These are phyloP conservation scores for Ottelia alismoides DNA, from an alignment of 106 monocot genomes.

Conservation along the genomic window DNA sequence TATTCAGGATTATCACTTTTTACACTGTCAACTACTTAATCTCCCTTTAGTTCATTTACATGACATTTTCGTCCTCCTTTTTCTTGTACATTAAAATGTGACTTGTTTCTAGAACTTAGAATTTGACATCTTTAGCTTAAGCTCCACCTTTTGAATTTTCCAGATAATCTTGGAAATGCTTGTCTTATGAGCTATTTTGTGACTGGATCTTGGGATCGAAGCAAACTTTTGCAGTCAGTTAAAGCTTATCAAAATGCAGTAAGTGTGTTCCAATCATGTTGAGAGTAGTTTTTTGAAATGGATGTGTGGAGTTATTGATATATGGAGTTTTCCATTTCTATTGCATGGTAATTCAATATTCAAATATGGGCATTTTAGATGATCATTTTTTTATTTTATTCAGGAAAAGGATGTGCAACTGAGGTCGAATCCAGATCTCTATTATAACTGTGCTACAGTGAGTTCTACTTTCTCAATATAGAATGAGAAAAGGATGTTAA, in stretches of 20 bases:
- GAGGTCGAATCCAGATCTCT: constrained; percentile 78
- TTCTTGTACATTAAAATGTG: constrained; percentile 3
- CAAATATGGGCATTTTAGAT: background rate
- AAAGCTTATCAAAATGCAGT: constrained; percentile 99
- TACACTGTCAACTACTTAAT: no score
- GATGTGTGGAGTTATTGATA: constrained; percentile 1
- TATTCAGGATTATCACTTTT: no score
- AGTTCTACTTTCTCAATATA: no score
- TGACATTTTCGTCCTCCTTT: constrained; percentile 3
- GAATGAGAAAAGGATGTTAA: no score
- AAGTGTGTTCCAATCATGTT: constrained; percentile 15
- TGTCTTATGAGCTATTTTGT: constrained; percentile 82
- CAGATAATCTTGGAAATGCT: constrained; percentile 97
- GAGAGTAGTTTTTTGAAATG: constrained; percentile 4
- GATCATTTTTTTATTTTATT: constrained; percentile 3
- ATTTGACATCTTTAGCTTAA: no score
- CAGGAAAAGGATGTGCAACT: constrained; percentile 83
- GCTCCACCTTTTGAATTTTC: no score
- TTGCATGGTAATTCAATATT: background rate
- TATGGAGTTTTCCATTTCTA: background rate
- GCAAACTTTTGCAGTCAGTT: constrained; percentile 70
- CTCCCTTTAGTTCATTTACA: background rate
- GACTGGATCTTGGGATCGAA: constrained; percentile 74
- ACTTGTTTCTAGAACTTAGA: no score
- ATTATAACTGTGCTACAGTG: constrained; percentile 86